Conservation (phyloP, 805 yeast genomes). For the Alloascoidea africana region DNA sequence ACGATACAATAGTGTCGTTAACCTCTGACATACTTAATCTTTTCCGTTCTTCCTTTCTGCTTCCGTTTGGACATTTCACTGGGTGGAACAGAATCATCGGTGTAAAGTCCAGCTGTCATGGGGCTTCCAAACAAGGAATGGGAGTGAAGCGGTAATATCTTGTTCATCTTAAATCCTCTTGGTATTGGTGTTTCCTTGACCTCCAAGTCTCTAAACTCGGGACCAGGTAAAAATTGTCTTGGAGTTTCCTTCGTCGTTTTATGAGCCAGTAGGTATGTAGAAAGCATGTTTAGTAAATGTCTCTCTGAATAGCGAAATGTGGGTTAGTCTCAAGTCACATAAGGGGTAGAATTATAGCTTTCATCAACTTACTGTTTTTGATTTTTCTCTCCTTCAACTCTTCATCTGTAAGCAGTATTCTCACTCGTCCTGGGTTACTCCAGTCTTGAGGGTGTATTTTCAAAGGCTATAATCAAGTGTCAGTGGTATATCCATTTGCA, state of each 20-base stretch:
- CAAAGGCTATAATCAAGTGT: constrained; percentile 67
- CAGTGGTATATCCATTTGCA: too few relatives aligned
- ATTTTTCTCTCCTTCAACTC: constrained; percentile 23
- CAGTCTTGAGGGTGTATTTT: constrained; percentile 93
- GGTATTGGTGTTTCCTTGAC: constrained; percentile 59
- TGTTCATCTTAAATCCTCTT: constrained; percentile 76
- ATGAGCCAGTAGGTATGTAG: constrained; percentile 42
- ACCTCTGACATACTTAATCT: constrained; percentile 1
- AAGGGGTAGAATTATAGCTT: too few relatives aligned
- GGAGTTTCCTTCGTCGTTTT: constrained; percentile 59
- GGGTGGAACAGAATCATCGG: constrained; percentile 16
- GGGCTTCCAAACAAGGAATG: constrained; percentile 74
- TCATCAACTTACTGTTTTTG: constrained; percentile 26
- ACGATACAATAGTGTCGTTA: too few relatives aligned
- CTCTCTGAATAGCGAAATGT: constrained; percentile 31
- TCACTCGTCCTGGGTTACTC: constrained; percentile 94
- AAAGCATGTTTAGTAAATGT: constrained; percentile 42
- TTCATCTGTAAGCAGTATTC: constrained; percentile 47
- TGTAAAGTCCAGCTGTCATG: constrained; percentile 55
- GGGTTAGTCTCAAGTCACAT: too few relatives aligned
- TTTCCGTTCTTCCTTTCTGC: neutral
- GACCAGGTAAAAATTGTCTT: constrained; percentile 49
- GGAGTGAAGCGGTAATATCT: constrained; percentile 79
- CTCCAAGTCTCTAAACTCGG: constrained; percentile 39
- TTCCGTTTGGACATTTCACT: constrained; percentile 5